Evolutionary conservation across 495 filamentous ascomycete species (phyloP), one percentile per base, ranked within the genome.

Genomic region (Talaromyces adpressus): DNA sequence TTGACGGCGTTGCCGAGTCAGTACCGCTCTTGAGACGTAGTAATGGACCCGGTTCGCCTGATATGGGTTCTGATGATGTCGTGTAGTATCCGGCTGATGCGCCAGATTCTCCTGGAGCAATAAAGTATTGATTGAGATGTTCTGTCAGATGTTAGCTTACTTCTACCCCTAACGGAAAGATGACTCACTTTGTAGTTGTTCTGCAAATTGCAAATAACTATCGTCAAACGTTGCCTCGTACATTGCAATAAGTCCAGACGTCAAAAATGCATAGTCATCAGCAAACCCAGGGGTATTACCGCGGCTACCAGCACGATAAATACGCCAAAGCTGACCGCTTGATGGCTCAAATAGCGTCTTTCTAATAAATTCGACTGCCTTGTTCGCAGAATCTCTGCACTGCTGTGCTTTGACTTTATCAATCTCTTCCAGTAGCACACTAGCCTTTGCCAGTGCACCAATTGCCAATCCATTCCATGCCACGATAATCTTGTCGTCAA

Each of bases 251-350:
- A 97, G 78, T 0, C 92, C 95, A 29, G 87, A 83, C 57, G 92
- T 91, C 59, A 98, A 69, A 73, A 90, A 97, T 3, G 94, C 93
- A 72, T 98, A 98, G 72, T 98, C 94, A 66, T 98, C 94, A 5
- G 93, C 93, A 73, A 98, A 96, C 1, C 85, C 94, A 5, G 80
- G 79, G 0, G 87, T 89, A 39, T 89, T 81, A 27, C 91, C 89
- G 36, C 77, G 80, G 22, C 68, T 71, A 14, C 87, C 89, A 65
- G 92, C 85, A 30, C 87, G 86, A 70, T 87, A 96, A 53, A 95
- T 89, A 25, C 94, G 82, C 65, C 87, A 88, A 47, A 98, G 74
- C 3, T 81, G 80, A 29, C 85, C 85, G 1, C 77, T 81, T 1
- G 73, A 64, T 62, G 81, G 78, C 68, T 92, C 86, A 77, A 87